phyloP scores from a whole-genome alignment of 2,329 filamentous ascomycete species.

The Fusarium pilosicola region DNA sequence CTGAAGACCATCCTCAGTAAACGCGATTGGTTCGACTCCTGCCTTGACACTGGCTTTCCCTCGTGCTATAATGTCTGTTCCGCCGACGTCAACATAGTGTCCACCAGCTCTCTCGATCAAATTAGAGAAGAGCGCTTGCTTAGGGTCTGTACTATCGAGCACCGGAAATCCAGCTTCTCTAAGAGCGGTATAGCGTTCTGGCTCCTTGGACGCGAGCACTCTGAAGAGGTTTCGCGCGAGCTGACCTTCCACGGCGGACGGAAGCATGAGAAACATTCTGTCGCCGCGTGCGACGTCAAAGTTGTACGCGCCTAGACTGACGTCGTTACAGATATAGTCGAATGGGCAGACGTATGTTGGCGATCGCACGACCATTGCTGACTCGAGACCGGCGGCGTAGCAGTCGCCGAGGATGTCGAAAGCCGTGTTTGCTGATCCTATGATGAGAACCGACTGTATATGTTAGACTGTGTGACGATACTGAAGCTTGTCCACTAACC shows the following conservation, averaged over 20 bases:
- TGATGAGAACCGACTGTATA: conserved; percentile 8
- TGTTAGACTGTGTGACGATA: neutral
- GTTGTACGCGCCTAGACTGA: conserved; percentile 14
- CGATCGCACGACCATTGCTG: conserved; percentile 18
- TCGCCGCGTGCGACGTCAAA: conserved; percentile 10
- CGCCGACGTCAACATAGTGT: conserved; percentile 26
- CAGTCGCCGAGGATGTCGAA: conserved; percentile 32
- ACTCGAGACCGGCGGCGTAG: neutral
- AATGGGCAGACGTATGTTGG: conserved; percentile 32
- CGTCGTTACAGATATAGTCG: conserved; percentile 10
- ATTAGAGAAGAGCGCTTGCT: conserved; percentile 5
- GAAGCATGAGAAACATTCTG: conserved; percentile 13
- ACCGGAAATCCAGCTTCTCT: conserved; percentile 9
- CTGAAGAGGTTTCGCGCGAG: conserved; percentile 5
- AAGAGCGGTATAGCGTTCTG: conserved; percentile 13
- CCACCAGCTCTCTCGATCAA: conserved; percentile 18
- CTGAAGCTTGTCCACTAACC: neutral
- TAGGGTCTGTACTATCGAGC: neutral
- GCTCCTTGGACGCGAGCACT: conserved; percentile 16
- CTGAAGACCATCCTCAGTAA: neutral
- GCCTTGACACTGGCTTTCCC: conserved; percentile 15
- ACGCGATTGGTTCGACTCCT: conserved; percentile 1
- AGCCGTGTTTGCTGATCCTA: conserved; percentile 30
- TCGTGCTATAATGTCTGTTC: neutral
- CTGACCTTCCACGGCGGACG: conserved; percentile 1